Evolutionary conservation across 495 filamentous ascomycete genomes (phyloP).

Genomic region (Annulohypoxylon bovei): DNA sequence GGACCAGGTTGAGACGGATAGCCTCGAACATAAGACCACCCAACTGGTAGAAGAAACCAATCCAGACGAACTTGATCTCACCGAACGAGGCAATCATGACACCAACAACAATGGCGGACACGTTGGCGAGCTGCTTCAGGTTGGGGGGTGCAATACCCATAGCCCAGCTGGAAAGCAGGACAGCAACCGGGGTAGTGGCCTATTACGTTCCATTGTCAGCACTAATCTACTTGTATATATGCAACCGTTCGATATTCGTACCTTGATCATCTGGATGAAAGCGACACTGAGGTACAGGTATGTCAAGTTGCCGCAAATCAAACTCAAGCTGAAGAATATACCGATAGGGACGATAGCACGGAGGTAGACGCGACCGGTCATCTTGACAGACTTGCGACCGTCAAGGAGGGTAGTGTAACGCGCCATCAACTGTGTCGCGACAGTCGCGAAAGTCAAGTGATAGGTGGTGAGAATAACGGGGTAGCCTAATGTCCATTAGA

Average conservation of each 20-base stretch:
- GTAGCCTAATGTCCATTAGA: slow-evolving; percentile 58
- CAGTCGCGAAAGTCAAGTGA: slow-evolving; percentile 87
- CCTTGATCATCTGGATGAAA: slow-evolving; percentile 98
- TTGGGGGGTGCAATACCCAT: slow-evolving; percentile 81
- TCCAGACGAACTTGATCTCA: slow-evolving; percentile 90
- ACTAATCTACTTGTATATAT: neutral
- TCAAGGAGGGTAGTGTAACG: slow-evolving; percentile 86
- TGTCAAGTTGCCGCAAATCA: slow-evolving; percentile 94
- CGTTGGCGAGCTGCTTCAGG: slow-evolving; percentile 82
- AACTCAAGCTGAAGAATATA: slow-evolving; percentile 88
- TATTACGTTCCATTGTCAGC: slow-evolving; percentile 51
- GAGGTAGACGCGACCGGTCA: slow-evolving; percentile 91
- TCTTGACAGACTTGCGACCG: slow-evolving; percentile 88
- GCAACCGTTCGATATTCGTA: slow-evolving; percentile 10
- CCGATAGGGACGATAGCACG: slow-evolving; percentile 93
- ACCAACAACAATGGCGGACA: slow-evolving; percentile 88
- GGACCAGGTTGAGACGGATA: slow-evolving; percentile 89
- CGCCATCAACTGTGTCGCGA: slow-evolving; percentile 90
- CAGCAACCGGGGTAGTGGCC: slow-evolving; percentile 91
- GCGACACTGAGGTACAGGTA: slow-evolving; percentile 92
- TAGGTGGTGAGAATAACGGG: slow-evolving; percentile 89
- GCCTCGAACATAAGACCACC: slow-evolving; percentile 90
- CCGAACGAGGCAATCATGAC: slow-evolving; percentile 90
- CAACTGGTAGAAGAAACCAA: slow-evolving; percentile 87
- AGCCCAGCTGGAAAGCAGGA: slow-evolving; percentile 84